Conservation (phyloP, 148 eudicot species). For the Vaccinium myrtillus region DNA sequence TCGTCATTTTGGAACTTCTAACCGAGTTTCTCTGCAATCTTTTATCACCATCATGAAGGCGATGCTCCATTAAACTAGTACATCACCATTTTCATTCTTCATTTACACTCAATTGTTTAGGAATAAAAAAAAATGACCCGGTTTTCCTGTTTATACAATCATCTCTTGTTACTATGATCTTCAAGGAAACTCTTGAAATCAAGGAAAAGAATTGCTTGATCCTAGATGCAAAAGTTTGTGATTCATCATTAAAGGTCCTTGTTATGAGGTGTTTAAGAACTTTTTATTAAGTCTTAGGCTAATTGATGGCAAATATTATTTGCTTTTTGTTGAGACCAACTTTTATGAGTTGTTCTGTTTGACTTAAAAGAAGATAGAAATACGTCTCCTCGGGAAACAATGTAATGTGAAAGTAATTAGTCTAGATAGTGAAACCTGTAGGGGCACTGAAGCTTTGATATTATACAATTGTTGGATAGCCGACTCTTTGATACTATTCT, state of each 20-base stretch:
- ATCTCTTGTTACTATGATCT: neutral
- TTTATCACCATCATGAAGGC: neutral
- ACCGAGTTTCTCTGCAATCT: neutral
- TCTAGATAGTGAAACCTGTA: neutral
- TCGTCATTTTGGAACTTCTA: neutral
- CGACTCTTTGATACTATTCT: neutral
- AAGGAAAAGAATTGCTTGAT: slow-evolving; percentile 1
- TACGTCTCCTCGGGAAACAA: neutral
- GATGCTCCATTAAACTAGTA: neutral
- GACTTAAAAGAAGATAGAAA: neutral
- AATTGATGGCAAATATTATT: neutral
- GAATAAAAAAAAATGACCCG: neutral
- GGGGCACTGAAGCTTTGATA: neutral
- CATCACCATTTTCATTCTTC: neutral
- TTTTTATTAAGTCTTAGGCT: neutral
- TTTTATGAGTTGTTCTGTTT: neutral
- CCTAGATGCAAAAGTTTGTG: neutral
- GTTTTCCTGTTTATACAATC: neutral
- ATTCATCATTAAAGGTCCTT: slow-evolving; percentile 5
- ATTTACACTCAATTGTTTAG: neutral
- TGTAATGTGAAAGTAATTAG: neutral
- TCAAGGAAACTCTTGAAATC: neutral
- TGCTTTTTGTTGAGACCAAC: neutral
- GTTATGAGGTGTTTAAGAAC: neutral
- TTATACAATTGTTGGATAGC: neutral